phyloP scores from a whole-genome alignment of 2,329 filamentous ascomycete species.

The Aspergillus chevalieri region DNA sequence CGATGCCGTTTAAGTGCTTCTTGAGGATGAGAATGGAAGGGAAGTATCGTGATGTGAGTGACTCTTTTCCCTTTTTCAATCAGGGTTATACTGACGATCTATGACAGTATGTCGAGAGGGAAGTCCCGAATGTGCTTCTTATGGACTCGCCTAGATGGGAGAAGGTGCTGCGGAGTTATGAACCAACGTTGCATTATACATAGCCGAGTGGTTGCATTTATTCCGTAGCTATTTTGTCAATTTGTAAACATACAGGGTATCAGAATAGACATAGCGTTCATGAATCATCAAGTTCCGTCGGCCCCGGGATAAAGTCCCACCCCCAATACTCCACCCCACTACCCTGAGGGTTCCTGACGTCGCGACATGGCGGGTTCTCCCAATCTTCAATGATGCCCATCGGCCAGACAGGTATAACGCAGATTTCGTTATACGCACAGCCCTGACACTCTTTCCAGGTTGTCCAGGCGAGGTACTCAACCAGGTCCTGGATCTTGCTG shows the following conservation, averaged over 20 bases:
- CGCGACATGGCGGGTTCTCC: constrained; percentile 42
- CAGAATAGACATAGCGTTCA: not conserved
- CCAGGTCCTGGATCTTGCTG: constrained; percentile 36
- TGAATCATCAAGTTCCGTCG: not conserved
- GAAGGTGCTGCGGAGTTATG: not conserved
- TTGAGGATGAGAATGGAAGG: constrained; percentile 14
- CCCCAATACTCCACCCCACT: constrained; percentile 26
- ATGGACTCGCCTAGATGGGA: not conserved
- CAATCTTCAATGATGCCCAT: constrained; percentile 52
- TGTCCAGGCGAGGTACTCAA: constrained; percentile 52
- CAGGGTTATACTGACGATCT: not conserved
- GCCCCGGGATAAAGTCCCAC: not conserved
- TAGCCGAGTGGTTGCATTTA: not conserved
- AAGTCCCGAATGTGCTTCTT: not conserved
- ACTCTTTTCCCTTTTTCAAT: not conserved
- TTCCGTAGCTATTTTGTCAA: not conserved
- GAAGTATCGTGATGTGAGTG: constrained; percentile 13
- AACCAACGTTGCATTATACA: not conserved
- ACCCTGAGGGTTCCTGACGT: constrained; percentile 17
- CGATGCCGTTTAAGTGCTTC: constrained; percentile 16
- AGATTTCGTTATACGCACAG: constrained; percentile 51
- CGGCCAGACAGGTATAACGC: constrained; percentile 61
- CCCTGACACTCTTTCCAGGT: constrained; percentile 53
- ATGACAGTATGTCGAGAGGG: not conserved
- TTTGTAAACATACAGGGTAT: not conserved